Evolutionary conservation across 129 eudicot species (phyloP), one percentile per base, ranked within the genome.

Genomic region (Oenanthe sinensis): DNA sequence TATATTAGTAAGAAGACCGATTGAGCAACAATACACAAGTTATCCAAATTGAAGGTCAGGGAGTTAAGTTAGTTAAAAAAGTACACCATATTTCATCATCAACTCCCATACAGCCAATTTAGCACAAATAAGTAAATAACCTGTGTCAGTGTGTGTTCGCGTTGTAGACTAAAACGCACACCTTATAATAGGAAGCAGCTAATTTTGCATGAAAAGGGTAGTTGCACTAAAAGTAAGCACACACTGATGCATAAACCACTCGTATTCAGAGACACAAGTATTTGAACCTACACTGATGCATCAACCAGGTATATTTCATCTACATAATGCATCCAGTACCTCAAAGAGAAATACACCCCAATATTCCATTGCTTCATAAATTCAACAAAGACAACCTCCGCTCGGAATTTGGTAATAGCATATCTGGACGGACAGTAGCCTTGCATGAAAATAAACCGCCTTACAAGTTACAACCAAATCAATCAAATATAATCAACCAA

Each of bases 301-400:
- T 55, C 33, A 10, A 67, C 42, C 19, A 67, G 42, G 33, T 8
- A 67, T 67, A 28, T 30, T 46, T 46, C 42, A 7, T 37, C 50
- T 74, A 74, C n/a, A 8, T 40, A 73, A 16, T n/a, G 40, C 22
- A 72, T 46, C 46, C 14, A 77, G 72, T 85, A 95, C 98, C 97
- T 96, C 83, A 96, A 85, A 62, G 96, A 87, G 87, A 96, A 96
- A 87, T 96, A 96, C 80, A 90, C 99, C 76, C 97, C 99, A 77
- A 87, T 79, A 82, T 96, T 96, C 99, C 99, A 96, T 37, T 92
- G 97, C 88, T 84, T 92, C 89, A 96, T 89, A 88, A 96, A 96
- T 77, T 96, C 97, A 65, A 83, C 74, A 84, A 90, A 96, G 68
- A 87, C 91, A 77, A 90, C 89, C 82, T 96, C 97, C 43, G 88